Percentiles rank a stretch among this genome's conserved stretches.
phyloP scores from a whole-genome alignment of 139 green algal genomes.

The Chlamydomonas urium region DNA sequence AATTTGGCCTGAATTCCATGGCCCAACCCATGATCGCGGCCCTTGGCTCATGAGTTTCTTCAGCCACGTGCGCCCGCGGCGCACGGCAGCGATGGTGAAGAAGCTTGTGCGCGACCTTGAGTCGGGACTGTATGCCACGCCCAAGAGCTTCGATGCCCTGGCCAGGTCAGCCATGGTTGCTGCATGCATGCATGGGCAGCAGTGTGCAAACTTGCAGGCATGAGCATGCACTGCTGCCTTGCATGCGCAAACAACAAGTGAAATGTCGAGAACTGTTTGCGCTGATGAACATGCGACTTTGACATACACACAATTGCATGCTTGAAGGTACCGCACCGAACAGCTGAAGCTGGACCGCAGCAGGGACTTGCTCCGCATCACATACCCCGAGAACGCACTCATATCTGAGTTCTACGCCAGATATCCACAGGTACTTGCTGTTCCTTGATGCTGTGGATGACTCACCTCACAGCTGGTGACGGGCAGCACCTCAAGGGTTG shows the following conservation, averaged over 20 bases:
- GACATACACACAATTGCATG: no score
- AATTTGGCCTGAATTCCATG: no score
- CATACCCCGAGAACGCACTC: conserved; percentile 10
- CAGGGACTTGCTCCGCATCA: not conserved
- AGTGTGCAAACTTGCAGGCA: not conserved
- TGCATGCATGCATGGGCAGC: not conserved
- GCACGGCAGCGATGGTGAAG: not conserved
- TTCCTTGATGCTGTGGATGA: not conserved
- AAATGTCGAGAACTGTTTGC: no score
- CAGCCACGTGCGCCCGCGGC: not conserved
- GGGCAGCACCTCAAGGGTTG: no score
- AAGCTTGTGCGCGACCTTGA: conserved; percentile 29
- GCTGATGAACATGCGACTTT: no score
- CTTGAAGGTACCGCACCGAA: conserved; percentile 25
- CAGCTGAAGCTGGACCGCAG: not conserved
- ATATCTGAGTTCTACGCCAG: not conserved
- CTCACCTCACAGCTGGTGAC: not conserved
- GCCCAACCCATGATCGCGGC: no score
- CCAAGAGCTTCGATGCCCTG: conserved; percentile 8
- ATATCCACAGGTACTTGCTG: conserved; percentile 19
- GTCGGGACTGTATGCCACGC: conserved; percentile 13
- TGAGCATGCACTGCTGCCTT: no score
- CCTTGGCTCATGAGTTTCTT: no score
- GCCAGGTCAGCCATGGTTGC: not conserved
- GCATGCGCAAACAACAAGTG: no score